These are phyloP conservation scores for Yamadazyma taylorii DNA, from an alignment of 1,139 yeast genomes.

Conservation along the genomic window DNA sequence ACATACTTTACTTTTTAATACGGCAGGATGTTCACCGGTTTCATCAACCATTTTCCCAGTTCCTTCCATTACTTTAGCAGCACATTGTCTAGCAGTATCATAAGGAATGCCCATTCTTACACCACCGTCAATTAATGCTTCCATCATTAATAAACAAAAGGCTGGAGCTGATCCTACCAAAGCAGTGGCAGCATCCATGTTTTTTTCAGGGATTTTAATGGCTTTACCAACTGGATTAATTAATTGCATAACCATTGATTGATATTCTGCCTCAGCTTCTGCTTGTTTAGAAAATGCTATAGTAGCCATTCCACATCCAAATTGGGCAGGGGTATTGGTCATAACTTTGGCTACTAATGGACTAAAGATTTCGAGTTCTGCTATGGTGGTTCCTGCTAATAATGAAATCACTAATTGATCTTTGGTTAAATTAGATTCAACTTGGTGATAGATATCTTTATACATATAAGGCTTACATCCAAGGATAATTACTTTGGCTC, in stretches of 20 bases:
- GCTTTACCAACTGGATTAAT: slow-evolving; percentile 69
- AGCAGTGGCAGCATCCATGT: slow-evolving; percentile 96
- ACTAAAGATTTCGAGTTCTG: slow-evolving; percentile 57
- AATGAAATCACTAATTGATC: slow-evolving; percentile 74
- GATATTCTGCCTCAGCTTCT: slow-evolving; percentile 42
- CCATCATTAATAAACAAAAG: slow-evolving; percentile 84
- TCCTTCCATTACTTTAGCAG: slow-evolving; percentile 95
- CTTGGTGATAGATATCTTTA: slow-evolving; percentile 52
- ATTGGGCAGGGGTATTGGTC: slow-evolving; percentile 96
- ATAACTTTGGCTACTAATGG: slow-evolving; percentile 80
- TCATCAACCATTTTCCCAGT: slow-evolving; percentile 89
- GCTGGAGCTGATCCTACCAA: slow-evolving; percentile 98
- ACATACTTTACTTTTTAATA: slow-evolving; percentile 81
- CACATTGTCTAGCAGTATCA: slow-evolving; percentile 79
- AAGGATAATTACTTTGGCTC: slow-evolving; percentile 70
- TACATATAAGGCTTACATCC: slow-evolving; percentile 89
- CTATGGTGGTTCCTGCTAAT: slow-evolving; percentile 90
- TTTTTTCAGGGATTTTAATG: slow-evolving; percentile 77
- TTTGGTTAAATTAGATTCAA: slow-evolving; percentile 41
- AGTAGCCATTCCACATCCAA: slow-evolving; percentile 91
- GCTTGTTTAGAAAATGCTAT: slow-evolving; percentile 64
- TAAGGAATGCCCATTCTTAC: slow-evolving; percentile 92
- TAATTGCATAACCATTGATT: slow-evolving; percentile 54
- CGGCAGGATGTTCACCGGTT: slow-evolving; percentile 92
- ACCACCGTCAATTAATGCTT: slow-evolving; percentile 92